Conservation (phyloP, 1,139 yeast species). For the Candida sp. region DNA sequence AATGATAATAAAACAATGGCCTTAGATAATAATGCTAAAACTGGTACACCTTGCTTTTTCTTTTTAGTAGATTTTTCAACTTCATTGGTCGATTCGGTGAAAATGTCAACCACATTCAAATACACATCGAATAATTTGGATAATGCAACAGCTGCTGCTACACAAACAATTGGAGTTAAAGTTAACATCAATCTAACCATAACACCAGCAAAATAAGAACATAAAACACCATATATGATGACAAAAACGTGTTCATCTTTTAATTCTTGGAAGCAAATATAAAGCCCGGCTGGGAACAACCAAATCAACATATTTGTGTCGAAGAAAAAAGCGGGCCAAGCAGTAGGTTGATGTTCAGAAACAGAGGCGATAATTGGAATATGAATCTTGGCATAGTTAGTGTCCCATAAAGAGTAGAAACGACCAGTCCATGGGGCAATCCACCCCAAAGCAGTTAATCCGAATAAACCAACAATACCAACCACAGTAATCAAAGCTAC, state of each 20-base stretch:
- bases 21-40: slow-evolving; percentile 51
- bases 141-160: slow-evolving; percentile 81
- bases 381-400: slow-evolving; percentile 95
- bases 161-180: slow-evolving; percentile 94
- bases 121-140: slow-evolving; percentile 84
- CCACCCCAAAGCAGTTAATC: slow-evolving; percentile 83
- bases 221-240: slow-evolving; percentile 84
- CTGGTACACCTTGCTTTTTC: slow-evolving; percentile 15
- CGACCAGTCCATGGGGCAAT: slow-evolving; percentile 99
- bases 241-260: slow-evolving; percentile 91
- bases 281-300: slow-evolving; percentile 98
- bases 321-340: slow-evolving; percentile 98
- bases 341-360: slow-evolving; percentile 99
- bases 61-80: slow-evolving; percentile 7
- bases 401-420: slow-evolving; percentile 98
- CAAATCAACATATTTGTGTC: slow-evolving; percentile 92
- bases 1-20: slow-evolving; percentile 67
- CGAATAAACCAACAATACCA: slow-evolving; percentile 71
- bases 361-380: slow-evolving; percentile 99
- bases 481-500: slow-evolving; percentile 51
- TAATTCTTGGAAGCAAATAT: slow-evolving; percentile 84
- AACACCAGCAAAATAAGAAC: slow-evolving; percentile 98
- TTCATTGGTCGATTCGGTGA: slow-evolving; percentile 14
- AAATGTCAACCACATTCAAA: slow-evolving; percentile 57
- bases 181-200: slow-evolving; percentile 99